Conservation (phyloP, 305 asterid species). For the Solanum hybrid region DNA sequence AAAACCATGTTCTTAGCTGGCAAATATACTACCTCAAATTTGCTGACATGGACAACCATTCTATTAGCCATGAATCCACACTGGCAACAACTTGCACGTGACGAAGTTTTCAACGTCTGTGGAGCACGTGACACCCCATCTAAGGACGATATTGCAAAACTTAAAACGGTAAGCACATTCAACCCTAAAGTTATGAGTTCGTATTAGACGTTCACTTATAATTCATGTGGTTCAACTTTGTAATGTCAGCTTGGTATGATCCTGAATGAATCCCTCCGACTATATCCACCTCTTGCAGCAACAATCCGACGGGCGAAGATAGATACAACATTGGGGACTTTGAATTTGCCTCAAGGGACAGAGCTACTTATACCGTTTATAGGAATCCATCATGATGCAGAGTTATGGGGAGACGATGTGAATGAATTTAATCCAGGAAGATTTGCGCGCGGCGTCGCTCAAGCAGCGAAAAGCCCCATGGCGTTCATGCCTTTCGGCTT, state of each 20-base stretch:
- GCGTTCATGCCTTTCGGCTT: conserved; percentile 82
- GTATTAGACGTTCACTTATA: background rate
- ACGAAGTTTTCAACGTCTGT: conserved; percentile 74
- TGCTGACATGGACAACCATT: conserved; percentile 85
- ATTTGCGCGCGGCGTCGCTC: conserved; percentile 25
- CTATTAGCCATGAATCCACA: conserved; percentile 83
- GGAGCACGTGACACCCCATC: conserved; percentile 75
- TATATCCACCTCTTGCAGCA: conserved; percentile 86
- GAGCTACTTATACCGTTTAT: conserved; percentile 74
- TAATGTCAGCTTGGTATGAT: conserved; percentile 64
- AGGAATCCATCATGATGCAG: conserved; percentile 71
- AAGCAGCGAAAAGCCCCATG: conserved; percentile 62
- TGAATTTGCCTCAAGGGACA: conserved; percentile 44
- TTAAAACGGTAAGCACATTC: conserved; percentile 50
- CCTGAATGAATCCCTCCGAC: conserved; percentile 59
- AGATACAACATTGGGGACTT: conserved; percentile 43
- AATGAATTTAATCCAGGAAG: conserved; percentile 77
- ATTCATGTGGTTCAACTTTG: background rate
- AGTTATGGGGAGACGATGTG: conserved; percentile 22
- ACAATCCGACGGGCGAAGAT: conserved; percentile 50
- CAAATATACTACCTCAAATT: conserved; percentile 59
- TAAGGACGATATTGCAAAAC: conserved; percentile 62
- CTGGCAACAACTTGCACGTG: conserved; percentile 99
- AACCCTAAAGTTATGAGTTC: background rate
- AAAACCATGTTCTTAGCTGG: background rate